Evolutionary conservation across 78 protist genomes (phyloP), one percentile per base, ranked within the genome.

Genomic region (Chrysochromulina parva): DNA sequence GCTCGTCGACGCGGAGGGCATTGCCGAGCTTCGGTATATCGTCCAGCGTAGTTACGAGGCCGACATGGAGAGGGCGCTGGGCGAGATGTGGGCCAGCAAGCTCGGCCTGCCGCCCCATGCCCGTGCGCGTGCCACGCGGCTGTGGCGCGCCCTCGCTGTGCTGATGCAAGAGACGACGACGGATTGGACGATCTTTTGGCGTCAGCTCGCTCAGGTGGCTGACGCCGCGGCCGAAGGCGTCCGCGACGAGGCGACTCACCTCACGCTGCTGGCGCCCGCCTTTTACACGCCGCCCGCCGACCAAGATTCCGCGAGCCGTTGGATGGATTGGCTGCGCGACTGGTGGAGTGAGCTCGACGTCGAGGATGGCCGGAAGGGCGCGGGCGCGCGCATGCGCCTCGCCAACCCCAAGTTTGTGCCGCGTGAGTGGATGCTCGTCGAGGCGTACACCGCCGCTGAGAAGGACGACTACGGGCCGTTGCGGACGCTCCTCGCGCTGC

Each of bases 361-460:
- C 24, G 76, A 69, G 76, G 38, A 9, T 5, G 76, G 14, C 28
- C 24, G 76, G 17, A 17, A 20, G 76, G 38, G 76, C 24, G 24
- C 9, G 47, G 38, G 76, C 24, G 47, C 9, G 24, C 9, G 47
- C n/a, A 59, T 89, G 86, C 10, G 55, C 2, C 14, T 16, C 52
- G 86, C 10, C 66, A 24, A 26, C 84, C 91, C 91, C 7, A 89
- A 59, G 92, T 89, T 24, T 80, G 76, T 89, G 80, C 86, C 92
- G 76, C 92, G 92, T 11, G 92, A 89, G 87, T 89, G 92, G 92
- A 89, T 89, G 92, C 71, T 89, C 54, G 88, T 59, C 26, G 88
- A 28, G 52, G 92, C 87, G 60, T 73, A 78, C 74, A 55, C 10
- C 26, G 67, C 47, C 54, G 85, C 82, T n/a, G 62, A 58, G 13